Evolutionary conservation across 139 green algal species (phyloP).

Genomic region (Chlorella sp.): DNA sequence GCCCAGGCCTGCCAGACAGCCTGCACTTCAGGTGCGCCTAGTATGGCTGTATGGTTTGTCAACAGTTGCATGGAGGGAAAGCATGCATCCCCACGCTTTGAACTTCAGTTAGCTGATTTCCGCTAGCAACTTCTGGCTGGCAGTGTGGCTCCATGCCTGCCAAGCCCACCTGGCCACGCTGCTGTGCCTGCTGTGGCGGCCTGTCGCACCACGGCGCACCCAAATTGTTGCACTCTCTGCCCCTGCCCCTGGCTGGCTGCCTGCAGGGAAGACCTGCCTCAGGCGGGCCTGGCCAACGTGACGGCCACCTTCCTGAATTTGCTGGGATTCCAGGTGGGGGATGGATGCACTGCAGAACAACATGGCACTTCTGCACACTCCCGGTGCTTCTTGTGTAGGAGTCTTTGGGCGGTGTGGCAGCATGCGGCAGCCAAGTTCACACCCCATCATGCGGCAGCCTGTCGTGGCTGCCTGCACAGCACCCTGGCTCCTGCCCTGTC

Average conservation of each 20-base stretch:
- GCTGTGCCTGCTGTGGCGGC: neutral
- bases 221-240: neutral
- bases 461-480: neutral
- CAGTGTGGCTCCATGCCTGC: neutral
- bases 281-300: slow-evolving; percentile 74
- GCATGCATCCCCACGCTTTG: neutral
- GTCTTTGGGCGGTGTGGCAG: neutral
- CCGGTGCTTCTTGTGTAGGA: neutral
- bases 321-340: slow-evolving; percentile 61
- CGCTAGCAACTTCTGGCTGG: neutral
- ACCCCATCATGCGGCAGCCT: neutral
- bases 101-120: too few species aligned
- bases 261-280: slow-evolving; percentile 53
- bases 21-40: slow-evolving; percentile 56
- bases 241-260: neutral
- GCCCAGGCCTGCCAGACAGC: slow-evolving; percentile 56
- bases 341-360: neutral
- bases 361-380: neutral
- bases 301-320: slow-evolving; percentile 79
- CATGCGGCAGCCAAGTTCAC: neutral
- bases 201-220: neutral
- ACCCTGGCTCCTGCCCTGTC: too few species aligned
- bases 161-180: neutral
- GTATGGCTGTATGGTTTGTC: neutral
- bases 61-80: neutral